phyloP scores from a whole-genome alignment of 2,329 filamentous ascomycete species.

The Penicillium sp. region DNA sequence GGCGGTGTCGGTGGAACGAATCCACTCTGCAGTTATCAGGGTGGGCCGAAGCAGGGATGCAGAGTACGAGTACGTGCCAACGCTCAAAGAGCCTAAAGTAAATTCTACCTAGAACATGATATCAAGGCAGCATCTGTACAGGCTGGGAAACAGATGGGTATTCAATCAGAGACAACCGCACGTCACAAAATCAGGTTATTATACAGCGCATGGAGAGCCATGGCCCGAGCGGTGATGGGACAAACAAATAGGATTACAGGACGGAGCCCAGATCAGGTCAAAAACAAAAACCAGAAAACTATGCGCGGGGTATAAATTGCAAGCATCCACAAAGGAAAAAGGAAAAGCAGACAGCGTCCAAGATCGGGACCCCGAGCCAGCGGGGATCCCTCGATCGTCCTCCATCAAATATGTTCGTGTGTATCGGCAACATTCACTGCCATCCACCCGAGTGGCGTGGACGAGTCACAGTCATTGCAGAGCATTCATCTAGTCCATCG shows the following conservation, averaged over 20 bases:
- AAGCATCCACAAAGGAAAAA: conserved; percentile 8
- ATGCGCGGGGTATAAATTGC: conserved; percentile 27
- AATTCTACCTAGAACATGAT: background rate
- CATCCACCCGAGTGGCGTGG: background rate
- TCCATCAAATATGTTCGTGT: conserved; percentile 20
- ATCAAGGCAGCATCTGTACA: conserved; percentile 7
- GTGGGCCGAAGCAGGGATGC: background rate
- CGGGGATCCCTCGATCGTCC: conserved; percentile 16
- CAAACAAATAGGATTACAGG: conserved; percentile 13
- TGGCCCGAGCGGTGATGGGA: conserved; percentile 16
- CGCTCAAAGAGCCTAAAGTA: background rate
- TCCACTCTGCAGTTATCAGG: conserved; percentile 5
- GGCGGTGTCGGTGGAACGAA: conserved; percentile 12
- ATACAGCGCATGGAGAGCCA: conserved; percentile 22
- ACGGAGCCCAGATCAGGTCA: conserved; percentile 7
- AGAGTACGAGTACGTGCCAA: background rate
- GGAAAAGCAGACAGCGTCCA: conserved; percentile 6
- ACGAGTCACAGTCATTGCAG: conserved; percentile 9
- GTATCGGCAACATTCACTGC: conserved; percentile 16
- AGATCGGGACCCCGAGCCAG: conserved; percentile 19
- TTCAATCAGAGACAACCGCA: conserved; percentile 15
- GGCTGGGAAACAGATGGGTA: conserved; percentile 13
- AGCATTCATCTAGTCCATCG: conserved; percentile 15
- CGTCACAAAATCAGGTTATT: conserved; percentile 12
- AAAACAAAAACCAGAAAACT: conserved; percentile 9